These are phyloP conservation scores for Mesembryanthemum crystallinum DNA, from an alignment of 148 eudicot genomes.

Conservation along the genomic window DNA sequence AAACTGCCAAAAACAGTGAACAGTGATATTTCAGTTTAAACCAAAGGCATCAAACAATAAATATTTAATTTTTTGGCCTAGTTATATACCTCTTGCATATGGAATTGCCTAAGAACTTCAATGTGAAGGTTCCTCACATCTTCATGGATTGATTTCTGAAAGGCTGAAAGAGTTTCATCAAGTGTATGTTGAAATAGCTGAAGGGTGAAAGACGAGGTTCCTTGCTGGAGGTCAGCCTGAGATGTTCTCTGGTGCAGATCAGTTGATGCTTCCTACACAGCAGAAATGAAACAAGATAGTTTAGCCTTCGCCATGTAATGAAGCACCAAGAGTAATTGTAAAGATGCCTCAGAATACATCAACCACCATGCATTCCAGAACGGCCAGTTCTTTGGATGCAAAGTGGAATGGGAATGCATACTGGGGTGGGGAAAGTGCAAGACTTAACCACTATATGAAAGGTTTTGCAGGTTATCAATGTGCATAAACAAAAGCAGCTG, in stretches of 20 bases:
- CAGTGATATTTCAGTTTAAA: neutral
- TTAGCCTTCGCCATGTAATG: neutral
- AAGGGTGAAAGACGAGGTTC: conserved; percentile 72
- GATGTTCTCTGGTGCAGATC: conserved; percentile 39
- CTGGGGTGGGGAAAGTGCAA: too few species aligned
- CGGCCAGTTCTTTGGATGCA: neutral
- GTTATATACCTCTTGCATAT: conserved; percentile 84
- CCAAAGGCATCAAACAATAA: neutral
- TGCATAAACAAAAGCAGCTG: neutral
- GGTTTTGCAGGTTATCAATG: too few species aligned
- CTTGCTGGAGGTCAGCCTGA: conserved; percentile 64
- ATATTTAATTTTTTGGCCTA: neutral
- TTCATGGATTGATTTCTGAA: conserved; percentile 88
- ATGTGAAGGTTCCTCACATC: conserved; percentile 93
- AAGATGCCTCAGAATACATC: neutral
- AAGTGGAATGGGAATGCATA: too few species aligned
- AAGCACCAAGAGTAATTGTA: neutral
- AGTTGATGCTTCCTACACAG: conserved; percentile 51
- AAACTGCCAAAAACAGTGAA: too few species aligned
- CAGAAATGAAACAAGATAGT: neutral
- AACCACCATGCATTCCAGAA: neutral
- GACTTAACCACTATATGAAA: too few species aligned
- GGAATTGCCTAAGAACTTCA: conserved; percentile 86
- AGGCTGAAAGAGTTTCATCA: conserved; percentile 86
- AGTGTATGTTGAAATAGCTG: conserved; percentile 88